Evolutionary conservation across 352 stramenopile genomes (phyloP).

Genomic region (Pilasporangium apinafurcum): DNA sequence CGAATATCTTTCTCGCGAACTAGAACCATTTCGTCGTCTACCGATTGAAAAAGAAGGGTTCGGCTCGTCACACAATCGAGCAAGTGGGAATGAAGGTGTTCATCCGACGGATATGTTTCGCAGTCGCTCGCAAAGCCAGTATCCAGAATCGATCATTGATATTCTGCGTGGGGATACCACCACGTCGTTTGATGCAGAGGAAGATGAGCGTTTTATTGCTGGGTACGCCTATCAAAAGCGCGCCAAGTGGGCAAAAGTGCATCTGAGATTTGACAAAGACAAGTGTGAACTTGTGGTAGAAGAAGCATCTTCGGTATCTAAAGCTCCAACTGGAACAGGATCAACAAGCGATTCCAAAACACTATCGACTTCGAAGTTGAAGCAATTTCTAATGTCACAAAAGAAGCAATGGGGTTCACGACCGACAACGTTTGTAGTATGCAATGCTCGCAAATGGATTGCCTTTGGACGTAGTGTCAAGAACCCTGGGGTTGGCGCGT

Average conservation of each 20-base stretch:
- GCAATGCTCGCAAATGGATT: constrained; percentile 72
- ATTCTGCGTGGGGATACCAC: constrained; percentile 53
- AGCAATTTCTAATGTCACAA: constrained; percentile 55
- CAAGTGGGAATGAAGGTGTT: constrained; percentile 41
- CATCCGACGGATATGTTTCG: constrained; percentile 68
- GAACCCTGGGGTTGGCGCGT: constrained; percentile 51
- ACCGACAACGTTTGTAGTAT: constrained; percentile 62
- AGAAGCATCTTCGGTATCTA: constrained; percentile 13
- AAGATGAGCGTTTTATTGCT: constrained; percentile 45
- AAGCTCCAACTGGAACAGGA: constrained; percentile 1
- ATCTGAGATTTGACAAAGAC: constrained; percentile 61
- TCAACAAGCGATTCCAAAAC: constrained; percentile 12
- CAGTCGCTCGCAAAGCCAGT: constrained; percentile 66
- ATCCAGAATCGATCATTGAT: constrained; percentile 63
- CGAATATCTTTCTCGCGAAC: constrained; percentile 54
- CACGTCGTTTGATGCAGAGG: constrained; percentile 45
- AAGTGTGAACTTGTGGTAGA: constrained; percentile 47
- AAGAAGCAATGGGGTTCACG: constrained; percentile 51
- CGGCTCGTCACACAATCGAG: constrained; percentile 53
- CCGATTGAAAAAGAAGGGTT: constrained; percentile 72
- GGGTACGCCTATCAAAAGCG: constrained; percentile 72
- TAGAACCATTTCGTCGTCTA: constrained; percentile 57
- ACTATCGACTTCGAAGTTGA: constrained; percentile 33
- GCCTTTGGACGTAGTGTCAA: constrained; percentile 68
- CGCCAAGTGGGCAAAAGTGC: constrained; percentile 67